A percentile compares a stretch with the other conserved stretches of the same genome.
These are phyloP conservation scores for Choiromyces venosus DNA, from an alignment of 495 filamentous ascomycete genomes.

Conservation along the genomic window DNA sequence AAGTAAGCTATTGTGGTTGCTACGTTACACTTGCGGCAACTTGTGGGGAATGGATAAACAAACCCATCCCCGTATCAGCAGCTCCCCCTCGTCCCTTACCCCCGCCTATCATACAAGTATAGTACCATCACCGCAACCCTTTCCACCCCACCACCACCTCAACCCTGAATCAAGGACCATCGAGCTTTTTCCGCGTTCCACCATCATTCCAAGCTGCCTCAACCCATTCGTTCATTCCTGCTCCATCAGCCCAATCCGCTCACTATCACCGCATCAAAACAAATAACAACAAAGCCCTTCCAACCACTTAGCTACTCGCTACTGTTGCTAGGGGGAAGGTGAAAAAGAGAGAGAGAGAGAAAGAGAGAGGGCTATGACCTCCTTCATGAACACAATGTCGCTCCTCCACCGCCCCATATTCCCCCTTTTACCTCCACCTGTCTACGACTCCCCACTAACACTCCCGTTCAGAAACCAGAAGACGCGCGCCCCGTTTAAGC, in stretches of 20 bases:
- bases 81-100: slow-evolving; percentile 15
- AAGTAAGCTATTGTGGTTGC: neutral
- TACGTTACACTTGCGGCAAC: neutral
- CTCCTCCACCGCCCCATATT: slow-evolving; percentile 23
- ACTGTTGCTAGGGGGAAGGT: neutral
- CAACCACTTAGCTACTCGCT: neutral
- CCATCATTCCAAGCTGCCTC: neutral
- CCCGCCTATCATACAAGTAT: slow-evolving; percentile 1
- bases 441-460: neutral
- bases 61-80: slow-evolving; percentile 4
- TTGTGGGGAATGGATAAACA: slow-evolving; percentile 19
- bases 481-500: slow-evolving; percentile 84
- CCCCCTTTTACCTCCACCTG: slow-evolving; percentile 8
- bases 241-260: neutral
- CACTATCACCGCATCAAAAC: neutral
- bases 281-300: neutral
- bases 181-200: neutral
- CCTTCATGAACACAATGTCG: slow-evolving; percentile 53
- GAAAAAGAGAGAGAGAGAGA: neutral
- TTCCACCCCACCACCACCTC: slow-evolving; percentile 11
- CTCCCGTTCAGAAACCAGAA: slow-evolving; percentile 67
- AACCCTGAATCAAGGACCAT: neutral
- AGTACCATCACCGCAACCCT: slow-evolving; percentile 14
- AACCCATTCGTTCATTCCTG: neutral
- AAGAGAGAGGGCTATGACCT: slow-evolving; percentile 44